Evolutionary conservation across 306 rosid genomes (phyloP), one percentile per base, ranked within the genome.

Genomic region (Cajanus cajan): DNA sequence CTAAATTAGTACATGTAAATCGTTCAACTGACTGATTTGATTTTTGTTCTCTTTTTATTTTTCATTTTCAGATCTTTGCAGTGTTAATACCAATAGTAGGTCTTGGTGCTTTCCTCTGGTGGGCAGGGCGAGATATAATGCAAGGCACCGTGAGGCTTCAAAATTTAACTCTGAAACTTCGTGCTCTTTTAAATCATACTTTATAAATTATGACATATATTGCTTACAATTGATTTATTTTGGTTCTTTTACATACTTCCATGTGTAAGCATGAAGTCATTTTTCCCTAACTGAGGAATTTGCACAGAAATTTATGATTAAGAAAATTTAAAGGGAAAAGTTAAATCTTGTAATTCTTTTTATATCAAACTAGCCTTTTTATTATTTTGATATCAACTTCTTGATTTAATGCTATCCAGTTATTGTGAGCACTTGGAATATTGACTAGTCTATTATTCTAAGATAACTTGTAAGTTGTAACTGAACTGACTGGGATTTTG

Each of bases 51-150:
- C 45, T 31, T 63, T 50, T 78, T 71, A 9, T 21, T 80, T 76
- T 83, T 39, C 14, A 5, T 48, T 18, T 83, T 73, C 97, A 95
- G 98, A 89, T 92, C 80, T 41, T 95, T 69, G 97, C 88, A n/a
- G 90, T 92, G 78, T 68, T 95, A 57, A 43, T 91, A 83, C 98
- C 98, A 40, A 83, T 95, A 52, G 93, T 93, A 59, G 98, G 98
- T 44, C 24, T 95, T 73, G 98, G 96, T 47, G 97, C 92, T 74
- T 95, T 95, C 84, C 79, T 95, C 33, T 95, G 97, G 98, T 95
- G 98, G 98, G 98, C 97, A 40, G 93, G 98, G 74, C 88, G 89
- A 77, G 98, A 95, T 81, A 91, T 95, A 36, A 89, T 95, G 86
- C 97, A 88, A 90, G 91, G 87, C 94, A 83, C 88, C 15, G 98